phyloP scores from a whole-genome alignment of 257 asterid species.

The Fraxinus excelsior region DNA sequence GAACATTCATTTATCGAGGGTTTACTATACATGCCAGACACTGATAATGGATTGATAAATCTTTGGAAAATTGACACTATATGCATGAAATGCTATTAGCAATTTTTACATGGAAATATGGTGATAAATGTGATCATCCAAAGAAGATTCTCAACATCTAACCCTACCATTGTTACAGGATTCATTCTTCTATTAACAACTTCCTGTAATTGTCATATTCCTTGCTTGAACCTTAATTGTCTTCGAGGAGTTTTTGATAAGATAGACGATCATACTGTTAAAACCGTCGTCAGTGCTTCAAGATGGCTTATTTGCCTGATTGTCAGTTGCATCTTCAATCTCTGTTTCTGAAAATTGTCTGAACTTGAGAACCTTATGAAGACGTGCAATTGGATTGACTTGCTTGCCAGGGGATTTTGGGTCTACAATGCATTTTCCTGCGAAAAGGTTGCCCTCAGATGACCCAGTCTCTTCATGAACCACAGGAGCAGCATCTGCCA shows the following conservation, averaged over 20 bases:
- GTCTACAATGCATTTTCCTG: conserved; percentile 45
- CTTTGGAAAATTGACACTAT: too few species aligned
- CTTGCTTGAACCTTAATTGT: background rate
- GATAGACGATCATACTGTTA: background rate
- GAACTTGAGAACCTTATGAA: conserved; percentile 69
- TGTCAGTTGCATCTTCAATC: conserved; percentile 11
- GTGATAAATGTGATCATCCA: background rate
- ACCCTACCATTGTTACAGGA: background rate
- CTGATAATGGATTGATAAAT: too few species aligned
- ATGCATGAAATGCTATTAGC: background rate
- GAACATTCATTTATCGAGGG: too few species aligned
- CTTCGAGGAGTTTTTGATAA: background rate
- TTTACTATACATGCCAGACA: too few species aligned
- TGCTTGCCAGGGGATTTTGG: conserved; percentile 45
- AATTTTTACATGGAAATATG: background rate
- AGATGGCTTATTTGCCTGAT: conserved; percentile 25
- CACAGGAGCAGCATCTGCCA: conserved; percentile 46
- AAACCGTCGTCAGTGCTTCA: conserved; percentile 2
- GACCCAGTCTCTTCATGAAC: conserved; percentile 55
- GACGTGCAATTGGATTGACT: conserved; percentile 58
- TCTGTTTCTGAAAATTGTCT: conserved; percentile 46
- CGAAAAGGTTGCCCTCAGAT: conserved; percentile 58
- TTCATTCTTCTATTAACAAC: background rate
- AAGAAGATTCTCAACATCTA: background rate
- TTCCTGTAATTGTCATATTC: background rate